Base-by-base conservation (phyloP, 768 basidiomycete genomes). In the Lentinus brumalis region DNA sequence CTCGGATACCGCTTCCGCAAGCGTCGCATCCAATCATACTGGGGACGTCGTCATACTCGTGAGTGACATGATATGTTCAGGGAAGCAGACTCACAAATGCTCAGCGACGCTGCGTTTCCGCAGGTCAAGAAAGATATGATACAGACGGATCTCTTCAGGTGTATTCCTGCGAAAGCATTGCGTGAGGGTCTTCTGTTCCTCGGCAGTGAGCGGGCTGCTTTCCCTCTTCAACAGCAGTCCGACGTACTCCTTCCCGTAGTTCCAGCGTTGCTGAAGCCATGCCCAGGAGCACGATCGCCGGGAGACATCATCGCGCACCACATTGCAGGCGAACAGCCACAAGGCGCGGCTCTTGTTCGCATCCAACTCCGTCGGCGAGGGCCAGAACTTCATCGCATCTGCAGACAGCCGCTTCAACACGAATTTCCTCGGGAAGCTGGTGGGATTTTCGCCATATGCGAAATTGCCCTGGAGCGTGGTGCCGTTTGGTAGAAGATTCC, bases 281-380 rank as follows among this genome's bases (percentile, higher is more conserved):
- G 63, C 39, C 73, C 73, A 74, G 1, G 73, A 68, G 67, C 70
- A 74, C 2, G 44, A 18, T 18, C 63, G 53, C 32, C 61, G 65
- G 14, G 68, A 64, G 14, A 70, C 62, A 5, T 66, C 38, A 51
- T 68, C 51, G 47, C 56, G 31, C n/a, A 70, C 63, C 18, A 72
- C 69, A 0, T 57, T 42, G 10, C 67, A 56, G 1, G 76, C 76
- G 53, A 70, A 76, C 10, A 47, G 60, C 75, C 75, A 77, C n/a
- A 72, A 56, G 1, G 73, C 67, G 10, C 67, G 61, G 29, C 70
- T 26, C 51, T 66, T 68, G 57, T 71, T 70, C 11, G 11, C 50
- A 18, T 56, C 42, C 35, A 72, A 51, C 21, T 61, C 66, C 10
- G 46, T 45, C 30, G 71, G 69, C 3, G 71, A 50, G 6, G 73